Evolutionary conservation across 192 early-diverging fungal genomes (phyloP).

Genomic region (Glomus cerebriforme): DNA sequence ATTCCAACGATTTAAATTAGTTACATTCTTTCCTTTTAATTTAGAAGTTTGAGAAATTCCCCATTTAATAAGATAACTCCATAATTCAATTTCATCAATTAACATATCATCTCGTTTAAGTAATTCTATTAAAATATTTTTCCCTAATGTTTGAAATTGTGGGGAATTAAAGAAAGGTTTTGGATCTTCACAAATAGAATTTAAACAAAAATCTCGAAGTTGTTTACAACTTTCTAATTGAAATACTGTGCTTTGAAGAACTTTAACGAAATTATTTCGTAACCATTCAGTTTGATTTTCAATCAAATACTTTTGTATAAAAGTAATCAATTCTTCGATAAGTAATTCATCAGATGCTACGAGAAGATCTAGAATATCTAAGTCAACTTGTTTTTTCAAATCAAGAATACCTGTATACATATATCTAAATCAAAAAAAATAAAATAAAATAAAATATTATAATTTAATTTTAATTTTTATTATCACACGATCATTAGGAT

Average conservation of each 20-base stretch:
- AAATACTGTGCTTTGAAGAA: constrained; percentile 15
- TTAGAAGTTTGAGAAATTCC: background rate
- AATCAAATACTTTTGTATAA: constrained; percentile 1
- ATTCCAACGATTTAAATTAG: background rate
- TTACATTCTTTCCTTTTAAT: background rate
- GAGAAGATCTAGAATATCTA: constrained; percentile 5
- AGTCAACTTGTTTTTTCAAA: background rate
- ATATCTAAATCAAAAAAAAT: background rate
- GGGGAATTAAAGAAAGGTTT: constrained; percentile 4
- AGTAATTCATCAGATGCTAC: constrained; percentile 20
- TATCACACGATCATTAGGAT: too few relatives aligned
- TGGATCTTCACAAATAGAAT: background rate
- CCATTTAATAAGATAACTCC: constrained; percentile 27
- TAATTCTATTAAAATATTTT: constrained; percentile 11
- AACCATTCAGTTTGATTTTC: constrained; percentile 3
- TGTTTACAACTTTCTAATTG: constrained; percentile 1
- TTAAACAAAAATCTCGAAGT: background rate
- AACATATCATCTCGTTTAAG: background rate
- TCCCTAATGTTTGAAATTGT: background rate
- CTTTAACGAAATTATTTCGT: background rate
- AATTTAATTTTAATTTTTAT: too few relatives aligned
- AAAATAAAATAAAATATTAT: too few relatives aligned
- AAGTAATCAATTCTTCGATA: constrained; percentile 6
- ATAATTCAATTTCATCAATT: constrained; percentile 27
- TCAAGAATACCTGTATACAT: constrained; percentile 20